phyloP scores from a whole-genome alignment of 495 filamentous ascomycete species.

The Chaetomium fimeti region DNA sequence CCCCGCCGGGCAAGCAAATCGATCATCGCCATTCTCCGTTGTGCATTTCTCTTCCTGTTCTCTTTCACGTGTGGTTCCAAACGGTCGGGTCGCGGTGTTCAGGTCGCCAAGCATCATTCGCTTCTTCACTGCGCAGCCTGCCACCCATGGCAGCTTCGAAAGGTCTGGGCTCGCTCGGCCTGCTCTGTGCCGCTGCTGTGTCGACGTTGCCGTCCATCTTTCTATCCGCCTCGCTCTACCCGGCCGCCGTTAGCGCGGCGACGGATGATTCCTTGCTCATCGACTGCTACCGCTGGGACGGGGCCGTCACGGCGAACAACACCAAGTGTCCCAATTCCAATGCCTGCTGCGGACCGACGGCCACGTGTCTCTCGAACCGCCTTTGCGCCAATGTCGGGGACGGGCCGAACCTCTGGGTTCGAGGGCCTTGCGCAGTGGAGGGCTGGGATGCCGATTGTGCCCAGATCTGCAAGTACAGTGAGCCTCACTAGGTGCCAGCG shows the following conservation, averaged over 20 bases:
- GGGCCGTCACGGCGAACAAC: conserved; percentile 20
- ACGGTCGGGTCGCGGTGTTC: neutral
- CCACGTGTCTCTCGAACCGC: conserved; percentile 29
- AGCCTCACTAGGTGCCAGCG: neutral
- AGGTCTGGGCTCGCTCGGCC: neutral
- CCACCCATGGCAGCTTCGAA: neutral
- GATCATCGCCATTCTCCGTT: neutral
- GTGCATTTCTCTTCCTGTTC: neutral
- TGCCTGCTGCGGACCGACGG: conserved; percentile 26
- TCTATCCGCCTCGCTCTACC: neutral
- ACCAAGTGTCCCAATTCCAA: conserved; percentile 27
- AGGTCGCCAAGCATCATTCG: neutral
- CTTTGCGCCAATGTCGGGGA: conserved; percentile 27
- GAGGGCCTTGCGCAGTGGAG: conserved; percentile 28
- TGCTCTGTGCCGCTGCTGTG: neutral
- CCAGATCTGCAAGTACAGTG: conserved; percentile 37
- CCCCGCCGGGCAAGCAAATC: neutral
- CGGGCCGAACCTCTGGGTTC: conserved; percentile 21
- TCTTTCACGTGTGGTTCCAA: neutral
- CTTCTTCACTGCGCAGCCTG: neutral
- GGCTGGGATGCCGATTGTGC: conserved; percentile 29
- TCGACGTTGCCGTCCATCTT: neutral
- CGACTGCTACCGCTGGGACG: conserved; percentile 24
- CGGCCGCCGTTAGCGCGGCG: neutral
- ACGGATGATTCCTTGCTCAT: neutral